Conservation (phyloP, 352 stramenopile species). For the Globisporangium acanthophoron region DNA sequence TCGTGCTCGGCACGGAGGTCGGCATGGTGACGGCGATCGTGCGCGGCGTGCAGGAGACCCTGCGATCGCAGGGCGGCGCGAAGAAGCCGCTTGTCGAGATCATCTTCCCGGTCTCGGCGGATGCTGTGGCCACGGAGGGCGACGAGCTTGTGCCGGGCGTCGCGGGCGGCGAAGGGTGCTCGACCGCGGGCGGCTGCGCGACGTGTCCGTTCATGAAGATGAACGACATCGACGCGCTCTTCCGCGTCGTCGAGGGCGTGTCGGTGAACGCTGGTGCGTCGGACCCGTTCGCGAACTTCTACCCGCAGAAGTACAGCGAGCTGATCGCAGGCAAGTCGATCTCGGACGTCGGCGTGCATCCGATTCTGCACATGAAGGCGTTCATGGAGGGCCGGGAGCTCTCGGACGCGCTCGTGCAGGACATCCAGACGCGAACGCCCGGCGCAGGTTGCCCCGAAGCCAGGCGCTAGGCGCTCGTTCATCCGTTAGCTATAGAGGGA, state of each 20-base stretch:
- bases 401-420: slow-evolving; percentile 77
- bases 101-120: slow-evolving; percentile 95
- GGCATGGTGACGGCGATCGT: slow-evolving; percentile 99
- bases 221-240: slow-evolving; percentile 97
- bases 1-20: slow-evolving; percentile 95
- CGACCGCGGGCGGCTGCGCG: slow-evolving; percentile 94
- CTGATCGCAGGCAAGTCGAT: slow-evolving; percentile 88
- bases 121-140: slow-evolving; percentile 84
- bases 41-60: slow-evolving; percentile 85
- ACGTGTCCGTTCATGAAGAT: slow-evolving; percentile 99
- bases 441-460: slow-evolving; percentile 51
- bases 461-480: neutral
- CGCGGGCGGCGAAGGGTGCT: slow-evolving; percentile 93
- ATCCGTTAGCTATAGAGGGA: neutral
- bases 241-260: slow-evolving; percentile 84
- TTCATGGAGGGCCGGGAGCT: slow-evolving; percentile 92
- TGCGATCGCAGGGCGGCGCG: slow-evolving; percentile 32
- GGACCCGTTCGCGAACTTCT: slow-evolving; percentile 84
- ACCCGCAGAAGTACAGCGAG: slow-evolving; percentile 90
- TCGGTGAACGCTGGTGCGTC: slow-evolving; percentile 20
- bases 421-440: slow-evolving; percentile 68
- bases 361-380: slow-evolving; percentile 96
- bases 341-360: slow-evolving; percentile 90
- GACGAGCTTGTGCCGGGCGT: slow-evolving; percentile 88
- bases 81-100: slow-evolving; percentile 91